phyloP scores from a whole-genome alignment of 805 yeast species.

The Saturnispora dispora region DNA sequence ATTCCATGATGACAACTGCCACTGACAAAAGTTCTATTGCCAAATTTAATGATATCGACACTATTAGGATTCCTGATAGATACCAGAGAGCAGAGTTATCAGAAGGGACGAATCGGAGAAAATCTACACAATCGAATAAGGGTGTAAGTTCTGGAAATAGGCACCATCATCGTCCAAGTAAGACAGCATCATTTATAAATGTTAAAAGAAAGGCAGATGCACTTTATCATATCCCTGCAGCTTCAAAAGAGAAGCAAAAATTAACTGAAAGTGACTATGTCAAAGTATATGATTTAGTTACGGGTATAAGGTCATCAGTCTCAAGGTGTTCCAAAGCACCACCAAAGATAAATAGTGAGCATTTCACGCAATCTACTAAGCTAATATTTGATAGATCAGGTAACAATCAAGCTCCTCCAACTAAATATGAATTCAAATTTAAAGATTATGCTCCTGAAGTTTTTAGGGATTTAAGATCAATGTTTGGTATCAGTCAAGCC shows the following conservation, averaged over 20 bases:
- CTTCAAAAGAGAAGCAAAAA: conserved; percentile 14
- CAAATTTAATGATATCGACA: conserved; percentile 19
- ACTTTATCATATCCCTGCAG: conserved; percentile 26
- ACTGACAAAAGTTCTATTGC: conserved; percentile 18
- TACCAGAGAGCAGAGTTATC: conserved; percentile 16
- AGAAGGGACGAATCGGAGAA: background rate
- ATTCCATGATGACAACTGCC: conserved; percentile 5
- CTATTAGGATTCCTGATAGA: conserved; percentile 24
- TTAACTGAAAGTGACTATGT: conserved; percentile 77
- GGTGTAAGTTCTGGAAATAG: conserved; percentile 2
- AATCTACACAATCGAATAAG: background rate
- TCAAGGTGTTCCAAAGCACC: conserved; percentile 83
- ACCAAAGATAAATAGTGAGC: conserved; percentile 59
- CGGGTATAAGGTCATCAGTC: conserved; percentile 93
- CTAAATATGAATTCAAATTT: conserved; percentile 91
- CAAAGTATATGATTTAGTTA: conserved; percentile 93
- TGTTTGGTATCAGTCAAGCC: conserved; percentile 89
- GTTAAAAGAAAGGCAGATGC: conserved; percentile 22
- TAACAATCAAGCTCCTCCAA: conserved; percentile 82
- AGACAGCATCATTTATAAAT: conserved; percentile 19
- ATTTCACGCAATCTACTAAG: conserved; percentile 66
- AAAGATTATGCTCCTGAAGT: conserved; percentile 95
- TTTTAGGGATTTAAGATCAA: conserved; percentile 69
- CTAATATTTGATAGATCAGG: conserved; percentile 83
- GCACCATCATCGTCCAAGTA: conserved; percentile 3